A percentile compares a stretch with the other conserved stretches of the same genome.
Evolutionary conservation across 805 yeast species (phyloP).

Genomic region (Pichia phayaonensis): DNA sequence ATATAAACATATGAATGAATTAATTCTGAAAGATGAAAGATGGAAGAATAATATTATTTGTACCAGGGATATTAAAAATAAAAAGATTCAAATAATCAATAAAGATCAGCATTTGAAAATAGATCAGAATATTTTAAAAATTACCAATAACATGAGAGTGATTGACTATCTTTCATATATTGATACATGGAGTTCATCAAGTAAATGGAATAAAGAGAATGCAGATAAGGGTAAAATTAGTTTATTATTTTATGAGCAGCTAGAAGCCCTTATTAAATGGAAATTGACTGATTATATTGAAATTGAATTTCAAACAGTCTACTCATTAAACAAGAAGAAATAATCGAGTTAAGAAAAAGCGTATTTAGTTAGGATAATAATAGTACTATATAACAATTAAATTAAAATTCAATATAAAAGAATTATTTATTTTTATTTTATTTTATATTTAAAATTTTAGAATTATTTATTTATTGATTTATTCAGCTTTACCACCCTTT

Average conservation of each 20-base stretch:
- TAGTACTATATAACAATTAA: constrained; percentile 5
- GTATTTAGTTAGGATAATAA: not conserved
- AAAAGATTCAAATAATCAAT: not conserved
- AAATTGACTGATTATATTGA: constrained; percentile 31
- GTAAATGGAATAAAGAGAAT: constrained; percentile 40
- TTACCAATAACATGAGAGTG: constrained; percentile 36
- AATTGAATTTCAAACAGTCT: constrained; percentile 44
- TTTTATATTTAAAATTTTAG: not conserved
- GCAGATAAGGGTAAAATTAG: constrained; percentile 30
- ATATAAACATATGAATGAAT: constrained; percentile 33
- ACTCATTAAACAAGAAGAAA: constrained; percentile 36
- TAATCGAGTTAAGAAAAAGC: not conserved
- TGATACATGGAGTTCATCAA: constrained; percentile 66
- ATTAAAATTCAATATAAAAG: not conserved
- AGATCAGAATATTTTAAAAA: constrained; percentile 21
- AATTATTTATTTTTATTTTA: not conserved
- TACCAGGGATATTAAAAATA: constrained; percentile 22
- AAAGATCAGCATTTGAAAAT: constrained; percentile 14
- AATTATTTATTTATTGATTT: constrained; percentile 34
- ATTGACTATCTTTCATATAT: constrained; percentile 44
- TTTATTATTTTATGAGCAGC: constrained; percentile 27
- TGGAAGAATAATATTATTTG: constrained; percentile 26
- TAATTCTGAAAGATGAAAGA: constrained; percentile 31
- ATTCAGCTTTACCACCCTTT: constrained; percentile 97
- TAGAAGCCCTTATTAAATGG: constrained; percentile 42